Evolutionary conservation across 805 yeast genomes (phyloP), one percentile per base, ranked within the genome.

Genomic region (Lipomyces spencermartinsiae): DNA sequence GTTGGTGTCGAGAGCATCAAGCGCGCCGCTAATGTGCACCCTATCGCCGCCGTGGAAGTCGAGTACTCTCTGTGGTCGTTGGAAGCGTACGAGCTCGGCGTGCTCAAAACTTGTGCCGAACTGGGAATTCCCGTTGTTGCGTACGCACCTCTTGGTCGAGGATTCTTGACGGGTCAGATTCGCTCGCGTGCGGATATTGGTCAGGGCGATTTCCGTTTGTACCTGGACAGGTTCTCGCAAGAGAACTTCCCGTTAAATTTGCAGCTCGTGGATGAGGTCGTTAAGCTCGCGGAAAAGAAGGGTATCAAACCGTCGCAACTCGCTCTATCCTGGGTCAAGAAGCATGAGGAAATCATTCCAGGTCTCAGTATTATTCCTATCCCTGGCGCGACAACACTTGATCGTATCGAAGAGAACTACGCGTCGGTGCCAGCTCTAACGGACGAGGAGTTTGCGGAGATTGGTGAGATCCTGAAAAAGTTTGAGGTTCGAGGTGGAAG

Each of bases 61-160:
- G 98, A 93, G 78, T 84, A 88, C 68, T 91, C 97, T 1, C 74
- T 93, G 68, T 86, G 89, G 80, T 78, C 86, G n/a, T 83, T 85
- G 54, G 91, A 89, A 22, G 84, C 89, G 46, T 73, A 86, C 46
- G 68, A 76, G 1, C 86, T 89, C 75, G 97, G 94, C 0, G 83
- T 90, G 25, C 85, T 88, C 69, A 84, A 82, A 3, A 83, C 84
- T 6, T 86, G 89, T 71, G 83, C 85, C 16, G 86, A 88, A 67
- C 78, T 83, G 39, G 81, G 81, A 16, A 84, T 93, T 64, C 89
- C 96, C 14, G 81, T 91, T 31, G 80, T 91, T 67, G 91, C 93
- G 35, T 93, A 93, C 78, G 90, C 97, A 37, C 97, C 97, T 49
- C 82, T 93, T 65, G 90, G 93, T 9, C 83, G 90, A 74, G 97